phyloP scores from a whole-genome alignment of 805 yeast genomes.

The Wilhelminamyces savonicus region DNA sequence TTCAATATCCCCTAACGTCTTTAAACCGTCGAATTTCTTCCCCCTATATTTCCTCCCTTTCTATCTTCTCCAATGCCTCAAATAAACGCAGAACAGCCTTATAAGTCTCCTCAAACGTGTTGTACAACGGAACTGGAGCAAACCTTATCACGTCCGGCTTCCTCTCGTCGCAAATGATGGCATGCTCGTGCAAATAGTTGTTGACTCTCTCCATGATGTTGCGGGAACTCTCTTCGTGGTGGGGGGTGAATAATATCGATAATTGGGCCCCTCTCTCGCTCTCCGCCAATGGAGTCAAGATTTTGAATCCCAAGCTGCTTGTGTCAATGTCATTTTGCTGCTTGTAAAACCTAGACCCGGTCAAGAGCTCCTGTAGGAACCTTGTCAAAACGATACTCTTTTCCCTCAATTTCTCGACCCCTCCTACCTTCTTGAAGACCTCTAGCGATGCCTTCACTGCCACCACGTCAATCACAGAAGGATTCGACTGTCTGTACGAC shows the following conservation, averaged over 20 bases:
- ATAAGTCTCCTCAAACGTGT: constrained; percentile 61
- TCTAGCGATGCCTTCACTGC: constrained; percentile 63
- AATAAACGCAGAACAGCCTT: constrained; percentile 40
- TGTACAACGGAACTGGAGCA: constrained; percentile 85
- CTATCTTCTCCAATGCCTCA: constrained; percentile 23
- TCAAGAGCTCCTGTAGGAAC: constrained; percentile 46
- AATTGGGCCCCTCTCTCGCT: constrained; percentile 74
- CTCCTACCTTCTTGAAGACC: constrained; percentile 55
- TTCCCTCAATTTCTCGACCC: constrained; percentile 48
- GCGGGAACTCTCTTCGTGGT: constrained; percentile 22
- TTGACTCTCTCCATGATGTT: constrained; percentile 61
- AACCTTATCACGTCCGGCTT: constrained; percentile 84
- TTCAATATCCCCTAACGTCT: no score
- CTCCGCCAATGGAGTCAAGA: constrained; percentile 62
- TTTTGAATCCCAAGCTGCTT: constrained; percentile 43
- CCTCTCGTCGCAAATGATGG: constrained; percentile 82
- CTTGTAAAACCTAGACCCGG: constrained; percentile 41
- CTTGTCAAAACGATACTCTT: constrained; percentile 55
- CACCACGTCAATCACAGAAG: constrained; percentile 80
- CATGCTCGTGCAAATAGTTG: constrained; percentile 43
- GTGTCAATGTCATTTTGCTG: constrained; percentile 13
- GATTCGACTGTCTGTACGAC: constrained; percentile 87
- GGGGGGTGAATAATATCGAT: constrained; percentile 57
- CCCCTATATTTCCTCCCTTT: no score
- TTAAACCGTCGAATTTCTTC: no score